A percentile compares a stretch with the other conserved stretches of the same genome.
phyloP scores from a whole-genome alignment of 768 basidiomycete species.

The Boletus eberwhitei region DNA sequence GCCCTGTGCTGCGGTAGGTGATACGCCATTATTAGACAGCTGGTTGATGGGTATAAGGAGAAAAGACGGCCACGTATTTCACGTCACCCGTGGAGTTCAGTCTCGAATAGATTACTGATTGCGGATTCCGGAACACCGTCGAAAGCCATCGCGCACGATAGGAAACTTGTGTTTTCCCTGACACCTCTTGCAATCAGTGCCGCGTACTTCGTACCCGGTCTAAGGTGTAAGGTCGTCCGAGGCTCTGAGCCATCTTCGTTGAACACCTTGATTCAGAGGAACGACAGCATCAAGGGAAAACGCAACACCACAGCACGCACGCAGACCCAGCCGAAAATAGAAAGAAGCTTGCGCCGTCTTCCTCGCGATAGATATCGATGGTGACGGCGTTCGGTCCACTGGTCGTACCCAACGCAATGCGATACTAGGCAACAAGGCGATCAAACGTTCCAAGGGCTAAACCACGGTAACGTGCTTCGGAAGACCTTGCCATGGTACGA shows the following conservation, averaged over 20 bases:
- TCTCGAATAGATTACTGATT: not conserved
- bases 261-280: not conserved
- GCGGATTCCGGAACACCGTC: no score
- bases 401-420: not conserved
- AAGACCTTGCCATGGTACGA: not conserved
- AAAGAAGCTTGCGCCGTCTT: not conserved
- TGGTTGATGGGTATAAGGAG: not conserved
- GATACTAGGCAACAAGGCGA: not conserved
- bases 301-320: not conserved
- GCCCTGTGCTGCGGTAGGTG: not conserved
- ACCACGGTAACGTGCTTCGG: not conserved
- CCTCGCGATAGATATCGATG: no score
- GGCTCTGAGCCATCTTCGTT: not conserved
- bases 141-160: not conserved
- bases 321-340: not conserved
- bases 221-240: not conserved
- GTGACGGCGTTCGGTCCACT: not conserved
- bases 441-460: not conserved
- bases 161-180: not conserved
- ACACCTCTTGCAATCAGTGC: not conserved
- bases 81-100: not conserved
- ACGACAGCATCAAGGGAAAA: not conserved
- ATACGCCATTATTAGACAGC: not conserved
- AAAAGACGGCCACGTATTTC: not conserved
- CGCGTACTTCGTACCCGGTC: not conserved